Evolutionary conservation across 192 early-diverging fungal genomes (phyloP).

Genomic region (Podila clonocystis): DNA sequence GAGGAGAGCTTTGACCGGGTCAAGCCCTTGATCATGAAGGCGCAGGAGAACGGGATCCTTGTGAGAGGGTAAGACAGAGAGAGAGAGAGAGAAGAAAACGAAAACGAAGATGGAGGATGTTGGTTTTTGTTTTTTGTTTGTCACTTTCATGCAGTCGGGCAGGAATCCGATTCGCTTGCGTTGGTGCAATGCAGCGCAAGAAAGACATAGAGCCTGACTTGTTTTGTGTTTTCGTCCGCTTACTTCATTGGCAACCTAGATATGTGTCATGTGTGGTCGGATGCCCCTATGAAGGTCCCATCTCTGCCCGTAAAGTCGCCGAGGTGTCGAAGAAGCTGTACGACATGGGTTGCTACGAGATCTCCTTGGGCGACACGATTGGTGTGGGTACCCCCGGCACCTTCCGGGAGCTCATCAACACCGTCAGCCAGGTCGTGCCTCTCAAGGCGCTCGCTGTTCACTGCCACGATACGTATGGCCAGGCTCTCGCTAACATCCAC

Average conservation of each 20-base stretch:
- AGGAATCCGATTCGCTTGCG: no score
- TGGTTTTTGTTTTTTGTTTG: slow-evolving; percentile 14
- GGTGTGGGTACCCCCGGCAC: slow-evolving; percentile 84
- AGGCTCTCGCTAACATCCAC: slow-evolving; percentile 93
- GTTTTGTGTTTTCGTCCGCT: not conserved
- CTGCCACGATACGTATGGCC: slow-evolving; percentile 98
- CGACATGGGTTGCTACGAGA: slow-evolving; percentile 97
- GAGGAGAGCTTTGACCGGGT: slow-evolving; percentile 83
- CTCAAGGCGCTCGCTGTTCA: slow-evolving; percentile 86
- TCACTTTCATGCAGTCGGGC: not conserved
- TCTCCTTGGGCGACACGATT: slow-evolving; percentile 96
- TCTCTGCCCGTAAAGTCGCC: slow-evolving; percentile 77
- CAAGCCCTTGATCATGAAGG: slow-evolving; percentile 68
- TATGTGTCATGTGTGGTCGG: slow-evolving; percentile 93
- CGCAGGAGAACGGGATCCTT: slow-evolving; percentile 67
- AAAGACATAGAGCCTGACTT: no score
- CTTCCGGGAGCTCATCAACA: slow-evolving; percentile 69
- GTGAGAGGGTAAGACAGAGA: slow-evolving; percentile 70
- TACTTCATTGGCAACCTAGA: slow-evolving; percentile 46
- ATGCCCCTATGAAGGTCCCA: slow-evolving; percentile 91
- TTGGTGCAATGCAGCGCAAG: no score
- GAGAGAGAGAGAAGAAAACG: no score
- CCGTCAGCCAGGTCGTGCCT: slow-evolving; percentile 75
- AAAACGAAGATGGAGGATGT: not conserved
- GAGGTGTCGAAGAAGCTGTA: slow-evolving; percentile 74